Base-by-base conservation (phyloP, 108 stramenopile species). In the Discostella stelligeroides region DNA sequence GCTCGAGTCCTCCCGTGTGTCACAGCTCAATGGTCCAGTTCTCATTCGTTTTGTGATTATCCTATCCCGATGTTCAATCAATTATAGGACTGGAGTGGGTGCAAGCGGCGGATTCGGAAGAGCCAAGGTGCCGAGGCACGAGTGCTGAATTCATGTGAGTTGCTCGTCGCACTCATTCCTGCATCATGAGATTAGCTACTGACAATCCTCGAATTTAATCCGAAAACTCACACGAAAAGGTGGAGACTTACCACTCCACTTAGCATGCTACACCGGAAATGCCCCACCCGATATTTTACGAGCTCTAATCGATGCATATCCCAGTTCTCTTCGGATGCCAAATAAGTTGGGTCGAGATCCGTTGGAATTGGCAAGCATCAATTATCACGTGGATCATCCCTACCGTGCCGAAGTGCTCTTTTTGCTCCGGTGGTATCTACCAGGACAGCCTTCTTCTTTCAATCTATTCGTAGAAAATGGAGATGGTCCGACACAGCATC, bases 221-320 rank as follows among this genome's bases (percentile, higher is more conserved):
- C 15, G 25, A 55, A 13, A n/a, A 7, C 15, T 15, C 25, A 12
- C 7, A 10, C 25, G 28, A 7, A 29, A 27, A 55, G 54, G 29
- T 14, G 76, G 76, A 7, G 76, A 77, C 38, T 37, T 66, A 15
- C 70, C 76, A 21, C 43, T 77, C 23, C 76, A 77, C 12, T 46
- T 72, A 10, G 62, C 63, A 7, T 77, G 76, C 56, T 77, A 77
- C 46, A 57, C 24, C 39, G 76, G 76, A 4, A n/a, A 43, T 17
- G 76, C 76, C 4, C 76, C 70, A 20, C 76, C 76, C 18, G 24
- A 59, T 25, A 57, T 77, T 0, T 72, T 77, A 13, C 70, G 42
- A 20, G 70, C 63, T 5, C 58, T 77, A 23, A 58, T 77, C 5
- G 56, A 72, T 59, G 76, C 76, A 0, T 46, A 72, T 51, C 76